Evolutionary conservation across 768 basidiomycete species (phyloP).

Genomic region (Leccinum olivaceopallidum): DNA sequence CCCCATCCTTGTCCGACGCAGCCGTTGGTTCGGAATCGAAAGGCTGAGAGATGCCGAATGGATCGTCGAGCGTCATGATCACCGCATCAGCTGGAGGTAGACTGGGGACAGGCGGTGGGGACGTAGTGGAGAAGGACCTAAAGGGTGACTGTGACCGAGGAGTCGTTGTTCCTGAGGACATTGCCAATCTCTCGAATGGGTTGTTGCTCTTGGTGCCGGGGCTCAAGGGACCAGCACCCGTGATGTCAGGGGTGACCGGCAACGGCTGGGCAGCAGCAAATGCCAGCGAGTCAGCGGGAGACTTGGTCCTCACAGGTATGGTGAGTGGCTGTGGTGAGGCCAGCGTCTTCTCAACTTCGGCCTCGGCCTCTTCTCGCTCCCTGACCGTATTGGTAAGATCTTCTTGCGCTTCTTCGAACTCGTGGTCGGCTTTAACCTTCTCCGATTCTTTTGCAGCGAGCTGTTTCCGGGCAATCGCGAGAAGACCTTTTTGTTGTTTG

Average conservation of each 20-base stretch:
- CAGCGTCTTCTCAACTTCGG: conserved; percentile 41
- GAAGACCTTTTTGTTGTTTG: conserved; percentile 92
- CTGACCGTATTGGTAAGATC: conserved; percentile 52
- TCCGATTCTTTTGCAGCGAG: conserved; percentile 81
- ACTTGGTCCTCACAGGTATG: conserved; percentile 36
- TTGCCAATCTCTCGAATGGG: conserved; percentile 78
- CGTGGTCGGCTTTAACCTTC: conserved; percentile 66
- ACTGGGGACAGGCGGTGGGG: conserved; percentile 39
- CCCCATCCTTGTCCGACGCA: conserved; percentile 22
- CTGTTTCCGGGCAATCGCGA: conserved; percentile 96
- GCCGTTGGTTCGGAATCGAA: conserved; percentile 17
- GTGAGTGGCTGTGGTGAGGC: conserved; percentile 6
- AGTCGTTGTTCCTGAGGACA: conserved; percentile 41
- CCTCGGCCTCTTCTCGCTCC: conserved; percentile 59
- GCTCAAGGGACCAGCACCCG: conserved; percentile 45
- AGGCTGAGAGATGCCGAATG: conserved; percentile 50
- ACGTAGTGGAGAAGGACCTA: conserved; percentile 45
- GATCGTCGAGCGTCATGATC: conserved; percentile 38
- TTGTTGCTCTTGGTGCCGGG: conserved; percentile 76
- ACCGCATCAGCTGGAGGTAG: conserved; percentile 10
- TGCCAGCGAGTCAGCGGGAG: conserved; percentile 47
- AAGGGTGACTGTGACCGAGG: conserved; percentile 63
- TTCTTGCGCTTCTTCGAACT: conserved; percentile 63
- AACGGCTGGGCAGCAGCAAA: conserved; percentile 74
- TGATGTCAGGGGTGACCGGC: conserved; percentile 66